These are phyloP conservation scores for Huntiella decipiens DNA, from an alignment of 2,329 filamentous ascomycete species.

Conservation along the genomic window DNA sequence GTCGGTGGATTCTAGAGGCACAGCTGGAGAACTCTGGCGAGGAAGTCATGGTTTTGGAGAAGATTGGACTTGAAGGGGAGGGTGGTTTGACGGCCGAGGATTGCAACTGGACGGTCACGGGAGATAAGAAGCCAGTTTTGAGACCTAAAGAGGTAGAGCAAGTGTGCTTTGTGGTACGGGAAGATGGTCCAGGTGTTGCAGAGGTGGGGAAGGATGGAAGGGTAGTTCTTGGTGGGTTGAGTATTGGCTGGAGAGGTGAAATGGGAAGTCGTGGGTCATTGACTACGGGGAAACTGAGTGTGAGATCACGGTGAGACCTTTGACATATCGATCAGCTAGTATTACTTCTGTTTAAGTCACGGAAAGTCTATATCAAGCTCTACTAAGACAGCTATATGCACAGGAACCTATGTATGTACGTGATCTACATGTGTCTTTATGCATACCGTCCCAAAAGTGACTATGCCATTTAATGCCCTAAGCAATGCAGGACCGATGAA, in stretches of 20 bases:
- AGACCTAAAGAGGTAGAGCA: constrained; percentile 46
- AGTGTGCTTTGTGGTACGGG: constrained; percentile 42
- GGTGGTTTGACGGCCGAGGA: constrained; percentile 31
- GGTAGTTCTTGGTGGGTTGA: constrained; percentile 59
- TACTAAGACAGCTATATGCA: neutral
- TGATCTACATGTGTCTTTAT: too few species aligned
- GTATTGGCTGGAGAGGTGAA: constrained; percentile 71
- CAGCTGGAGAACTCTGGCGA: constrained; percentile 92
- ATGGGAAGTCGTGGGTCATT: constrained; percentile 82
- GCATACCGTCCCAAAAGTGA: too few species aligned
- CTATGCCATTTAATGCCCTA: too few species aligned
- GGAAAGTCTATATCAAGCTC: neutral
- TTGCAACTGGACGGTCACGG: constrained; percentile 36
- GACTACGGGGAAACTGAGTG: constrained; percentile 64
- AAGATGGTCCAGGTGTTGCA: constrained; percentile 19
- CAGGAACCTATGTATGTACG: too few species aligned
- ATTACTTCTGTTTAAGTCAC: neutral
- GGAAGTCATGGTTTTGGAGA: constrained; percentile 59
- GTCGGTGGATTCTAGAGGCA: constrained; percentile 64
- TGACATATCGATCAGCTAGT: neutral
- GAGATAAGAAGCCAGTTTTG: constrained; percentile 31
- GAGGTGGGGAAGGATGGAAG: constrained; percentile 32
- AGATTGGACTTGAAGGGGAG: constrained; percentile 35
- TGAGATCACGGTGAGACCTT: constrained; percentile 19
- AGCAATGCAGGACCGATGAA: too few species aligned